These are phyloP conservation scores for Microbotryum scabiosae DNA, from an alignment of 1,284 basidiomycete genomes.

Conservation along the genomic window DNA sequence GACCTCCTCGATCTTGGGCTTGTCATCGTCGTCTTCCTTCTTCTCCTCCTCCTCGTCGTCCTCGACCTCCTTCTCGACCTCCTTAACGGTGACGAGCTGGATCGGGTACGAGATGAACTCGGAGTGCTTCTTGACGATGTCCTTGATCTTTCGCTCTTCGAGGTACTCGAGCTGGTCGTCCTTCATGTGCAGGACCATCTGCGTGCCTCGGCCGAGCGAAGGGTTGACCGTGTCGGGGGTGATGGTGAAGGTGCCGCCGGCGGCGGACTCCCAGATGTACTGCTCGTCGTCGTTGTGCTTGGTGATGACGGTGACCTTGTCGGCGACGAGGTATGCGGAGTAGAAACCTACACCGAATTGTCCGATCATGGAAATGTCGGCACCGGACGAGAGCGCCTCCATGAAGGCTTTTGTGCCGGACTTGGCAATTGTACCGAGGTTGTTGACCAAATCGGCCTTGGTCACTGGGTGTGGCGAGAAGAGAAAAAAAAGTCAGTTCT, in stretches of 20 bases:
- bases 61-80: conserved; percentile 63
- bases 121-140: conserved; percentile 99
- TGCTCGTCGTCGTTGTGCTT: conserved; percentile 99
- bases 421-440: conserved; percentile 99
- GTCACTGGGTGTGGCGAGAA: conserved; percentile 52
- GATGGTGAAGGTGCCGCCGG: conserved; percentile 99
- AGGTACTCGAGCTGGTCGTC: conserved; percentile 99
- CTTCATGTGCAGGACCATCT: conserved; percentile 92
- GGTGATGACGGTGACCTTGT: conserved; percentile 95
- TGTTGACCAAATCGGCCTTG: conserved; percentile 97
- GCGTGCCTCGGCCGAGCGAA: conserved; percentile 86
- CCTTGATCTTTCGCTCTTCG: conserved; percentile 99
- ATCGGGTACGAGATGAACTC: conserved; percentile 99
- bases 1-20: conserved; percentile 63
- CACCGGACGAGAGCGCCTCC: conserved; percentile 85
- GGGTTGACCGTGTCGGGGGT: conserved; percentile 85
- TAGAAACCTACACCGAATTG: conserved; percentile 87
- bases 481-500: not conserved
- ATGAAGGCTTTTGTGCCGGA: conserved; percentile 91
- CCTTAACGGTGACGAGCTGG: conserved; percentile 96
- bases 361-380: conserved; percentile 74
- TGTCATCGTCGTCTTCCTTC: conserved; percentile 70
- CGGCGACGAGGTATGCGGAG: conserved; percentile 97
- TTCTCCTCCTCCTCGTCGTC: conserved; percentile 35
- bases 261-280: conserved; percentile 99